Evolutionary conservation across 257 asterid genomes (phyloP), one percentile per base, ranked within the genome.

Genomic region (Nicotiana otophora): DNA sequence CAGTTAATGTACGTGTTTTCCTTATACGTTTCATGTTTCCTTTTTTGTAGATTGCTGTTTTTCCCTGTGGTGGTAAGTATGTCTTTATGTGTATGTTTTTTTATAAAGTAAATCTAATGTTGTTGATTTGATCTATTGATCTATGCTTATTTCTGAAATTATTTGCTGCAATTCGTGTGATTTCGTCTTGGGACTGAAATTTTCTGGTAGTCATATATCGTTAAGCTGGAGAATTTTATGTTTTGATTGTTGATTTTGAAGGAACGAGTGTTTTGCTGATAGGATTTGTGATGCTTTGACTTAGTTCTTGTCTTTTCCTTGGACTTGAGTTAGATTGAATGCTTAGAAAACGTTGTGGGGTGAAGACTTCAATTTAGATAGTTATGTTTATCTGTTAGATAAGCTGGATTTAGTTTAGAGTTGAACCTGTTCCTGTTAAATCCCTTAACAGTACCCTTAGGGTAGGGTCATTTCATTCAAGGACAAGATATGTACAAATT

Each of bases 1-100:
- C 4, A 8, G 5, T 11, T 20, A 42, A 19, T 78, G 26, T 55
- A 16, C 55, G 26, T 26, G 16, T 34, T 48, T 86, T 31, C 10
- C 84, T 87, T 48, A 58, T 84, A 80, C 1, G 33, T 65, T 79
- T 28, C 51, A 54, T 82, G 14, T 36, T 76, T 9, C 57, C 57
- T 79, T 26, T 66, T 54, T 39, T 88, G 94, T 97, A 96, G 99
- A 94, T 92, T 96, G 98, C 85, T 96, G 98, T 88, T 83, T 94
- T 83, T 77, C 98, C 60, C 80, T 96, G 33, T 96, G 98, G 98
- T 94, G 99, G 99, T 96, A 84, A 88, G 98, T 85, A 7, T 42
- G 31, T 7, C 31, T 60, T 53, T 60, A 72, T 64, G 36, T 55
- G 7, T 57, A 23, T 26, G 69, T 68, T 39, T 74, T 48, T 12